Conservation (phyloP, 2,329 filamentous ascomycete species). For the Phaeophleospora eucalypticola region DNA sequence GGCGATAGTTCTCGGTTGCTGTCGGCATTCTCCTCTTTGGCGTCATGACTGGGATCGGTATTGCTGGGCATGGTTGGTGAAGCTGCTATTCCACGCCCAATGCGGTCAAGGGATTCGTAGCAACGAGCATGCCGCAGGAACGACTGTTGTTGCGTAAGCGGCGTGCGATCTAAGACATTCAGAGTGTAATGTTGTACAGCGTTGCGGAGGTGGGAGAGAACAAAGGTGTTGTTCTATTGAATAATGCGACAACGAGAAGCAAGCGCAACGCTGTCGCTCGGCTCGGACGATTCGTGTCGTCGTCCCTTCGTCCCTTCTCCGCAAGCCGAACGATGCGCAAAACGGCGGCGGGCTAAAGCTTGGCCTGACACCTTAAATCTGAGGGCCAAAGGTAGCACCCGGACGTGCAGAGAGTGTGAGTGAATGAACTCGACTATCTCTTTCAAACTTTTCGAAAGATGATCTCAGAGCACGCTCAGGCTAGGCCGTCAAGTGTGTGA, state of each 20-base stretch:
- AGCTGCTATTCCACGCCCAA: conserved; percentile 2
- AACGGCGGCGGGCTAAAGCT: not conserved
- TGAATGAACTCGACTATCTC: no score
- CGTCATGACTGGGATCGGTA: not conserved
- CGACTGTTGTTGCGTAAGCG: not conserved
- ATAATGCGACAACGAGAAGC: no score
- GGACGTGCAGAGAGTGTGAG: not conserved
- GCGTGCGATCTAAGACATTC: not conserved
- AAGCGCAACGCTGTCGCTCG: no score
- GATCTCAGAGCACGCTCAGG: no score
- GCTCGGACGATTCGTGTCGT: not conserved
- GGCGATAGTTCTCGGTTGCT: not conserved
- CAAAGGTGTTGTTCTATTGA: conserved; percentile 3
- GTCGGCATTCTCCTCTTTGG: not conserved
- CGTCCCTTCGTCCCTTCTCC: not conserved
- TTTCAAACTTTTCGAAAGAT: no score
- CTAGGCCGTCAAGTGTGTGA: no score
- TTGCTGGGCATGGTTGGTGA: not conserved
- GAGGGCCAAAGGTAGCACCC: no score
- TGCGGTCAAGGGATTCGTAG: not conserved
- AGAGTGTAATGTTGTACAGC: not conserved
- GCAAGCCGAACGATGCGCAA: not conserved
- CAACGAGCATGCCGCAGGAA: not conserved
- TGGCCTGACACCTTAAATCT: not conserved
- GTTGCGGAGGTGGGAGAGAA: not conserved